Evolutionary conservation across 345 rosid species (phyloP), one percentile per base, ranked within the genome.

Genomic region (Gossypium thurberi): DNA sequence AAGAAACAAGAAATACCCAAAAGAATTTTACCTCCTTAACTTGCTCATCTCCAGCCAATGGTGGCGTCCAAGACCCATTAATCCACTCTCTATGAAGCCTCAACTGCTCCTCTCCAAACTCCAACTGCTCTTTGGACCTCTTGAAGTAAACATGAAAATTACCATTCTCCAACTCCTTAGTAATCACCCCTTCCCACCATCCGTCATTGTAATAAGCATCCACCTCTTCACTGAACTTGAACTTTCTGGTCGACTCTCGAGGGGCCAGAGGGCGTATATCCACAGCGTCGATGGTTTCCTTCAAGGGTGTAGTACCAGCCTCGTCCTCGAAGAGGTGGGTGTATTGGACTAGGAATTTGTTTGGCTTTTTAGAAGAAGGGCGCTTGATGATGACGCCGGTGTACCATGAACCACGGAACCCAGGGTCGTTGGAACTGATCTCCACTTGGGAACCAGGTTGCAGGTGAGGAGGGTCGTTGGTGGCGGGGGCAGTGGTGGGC

Each of bases 101-200:
- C 76, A 92, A 53, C 15, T 87, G 73, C 69, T 82, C 78, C 71
- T 69, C 80, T 3, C 56, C 55, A 79, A 89, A 89, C 73, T 53
- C 80, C 75, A 84, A 76, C 85, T 86, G 90, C 75, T 94, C 97
- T 69, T 60, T 87, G 0, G 86, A 75, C 57, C 74, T 59, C 75
- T 84, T 82, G 58, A 92, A 94, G 84, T 72, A 89, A 63, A 92
- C 95, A 43, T 72, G 76, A 62, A 85, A 90, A 65, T 58, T 87
- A 15, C 89, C 93, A 56, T 84, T 80, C 7, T 73, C 83, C 7
- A 79, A 21, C 67, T 78, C 91, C 76, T 84, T 82, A 18, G 91
- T 85, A 13, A 92, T 86, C 18, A 33, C 76, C 8, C 98, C 98
- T 75, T 92, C 97, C 97, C 98, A 89, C 98, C 98, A 92, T 25